Evolutionary conservation across 1,139 yeast genomes (phyloP).

Genomic region (Geotrichum candidum): DNA sequence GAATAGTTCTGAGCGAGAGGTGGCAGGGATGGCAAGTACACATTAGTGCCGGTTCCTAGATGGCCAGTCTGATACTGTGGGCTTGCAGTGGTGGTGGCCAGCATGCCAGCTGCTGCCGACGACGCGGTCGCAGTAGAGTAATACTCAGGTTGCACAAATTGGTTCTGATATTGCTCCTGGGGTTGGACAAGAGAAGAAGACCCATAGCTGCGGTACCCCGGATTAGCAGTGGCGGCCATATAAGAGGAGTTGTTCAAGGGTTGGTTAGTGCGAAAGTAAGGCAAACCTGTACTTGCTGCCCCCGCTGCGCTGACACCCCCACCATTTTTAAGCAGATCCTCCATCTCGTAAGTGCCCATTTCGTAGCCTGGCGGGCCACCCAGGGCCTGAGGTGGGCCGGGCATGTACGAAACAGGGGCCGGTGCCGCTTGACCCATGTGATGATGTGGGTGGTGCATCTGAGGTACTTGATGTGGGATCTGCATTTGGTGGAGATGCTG

Average conservation of each 20-base stretch:
- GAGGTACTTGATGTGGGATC: not conserved
- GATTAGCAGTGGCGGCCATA: not conserved
- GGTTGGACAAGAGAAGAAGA: not conserved
- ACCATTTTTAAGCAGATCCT: not conserved
- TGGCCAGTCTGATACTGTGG: not conserved
- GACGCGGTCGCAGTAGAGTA: not conserved
- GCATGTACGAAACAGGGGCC: constrained; percentile 2
- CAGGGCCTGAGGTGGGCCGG: not conserved
- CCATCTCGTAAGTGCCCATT: constrained; percentile 2
- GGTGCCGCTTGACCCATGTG: not conserved
- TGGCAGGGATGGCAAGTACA: constrained; percentile 10
- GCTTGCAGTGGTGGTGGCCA: not conserved
- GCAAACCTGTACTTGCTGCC: not conserved
- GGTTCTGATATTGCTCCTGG: not conserved
- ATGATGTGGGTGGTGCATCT: not conserved
- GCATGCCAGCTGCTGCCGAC: not conserved
- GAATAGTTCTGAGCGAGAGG: constrained; percentile 11
- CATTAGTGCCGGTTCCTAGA: not conserved
- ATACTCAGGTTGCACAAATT: constrained; percentile 5
- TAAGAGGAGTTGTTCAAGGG: not conserved
- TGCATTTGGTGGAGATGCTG: constrained; percentile 7
- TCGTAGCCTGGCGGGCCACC: constrained; percentile 1
- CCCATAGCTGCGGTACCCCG: not conserved
- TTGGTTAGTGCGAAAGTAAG: not conserved
- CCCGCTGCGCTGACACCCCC: not conserved